Conservation (phyloP, 495 filamentous ascomycete genomes). For the Daldinia vernicosa region DNA sequence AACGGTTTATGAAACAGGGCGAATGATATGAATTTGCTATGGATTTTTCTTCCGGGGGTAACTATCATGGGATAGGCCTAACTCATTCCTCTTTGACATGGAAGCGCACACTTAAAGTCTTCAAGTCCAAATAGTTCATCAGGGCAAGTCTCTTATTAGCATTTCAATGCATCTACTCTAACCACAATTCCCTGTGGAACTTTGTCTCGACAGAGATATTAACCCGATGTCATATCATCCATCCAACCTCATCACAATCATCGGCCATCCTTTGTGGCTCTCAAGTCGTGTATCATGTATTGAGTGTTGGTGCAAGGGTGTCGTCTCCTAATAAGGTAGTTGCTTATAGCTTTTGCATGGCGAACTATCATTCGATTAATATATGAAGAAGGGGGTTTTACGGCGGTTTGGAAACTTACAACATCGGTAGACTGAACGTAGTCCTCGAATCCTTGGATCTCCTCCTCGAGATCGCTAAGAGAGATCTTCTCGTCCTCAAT, state of each 20-base stretch:
- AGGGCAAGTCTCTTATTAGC: constrained; percentile 6
- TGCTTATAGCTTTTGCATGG: constrained; percentile 91
- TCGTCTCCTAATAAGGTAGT: not conserved
- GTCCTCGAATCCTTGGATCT: constrained; percentile 87
- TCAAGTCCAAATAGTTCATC: constrained; percentile 1
- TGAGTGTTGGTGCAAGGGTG: constrained; percentile 22
- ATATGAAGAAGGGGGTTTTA: not conserved
- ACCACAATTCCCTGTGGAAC: constrained; percentile 33
- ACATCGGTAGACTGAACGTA: constrained; percentile 96
- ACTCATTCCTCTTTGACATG: not conserved
- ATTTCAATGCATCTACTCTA: constrained; percentile 33
- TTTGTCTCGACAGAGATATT: constrained; percentile 31
- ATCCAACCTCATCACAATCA: constrained; percentile 42
- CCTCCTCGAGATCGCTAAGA: constrained; percentile 81
- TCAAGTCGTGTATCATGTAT: constrained; percentile 44
- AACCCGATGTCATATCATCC: constrained; percentile 34
- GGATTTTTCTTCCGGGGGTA: not conserved
- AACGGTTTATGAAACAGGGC: not conserved
- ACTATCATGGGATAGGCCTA: not conserved
- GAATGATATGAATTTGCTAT: not conserved
- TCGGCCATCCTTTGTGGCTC: constrained; percentile 35
- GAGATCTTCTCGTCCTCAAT: constrained; percentile 98
- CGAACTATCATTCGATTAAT: constrained; percentile 57
- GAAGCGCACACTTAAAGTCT: not conserved
- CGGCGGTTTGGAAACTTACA: constrained; percentile 57